These are phyloP conservation scores for Pelagophyceae sp. DNA, from an alignment of 352 stramenopile species.

Conservation along the genomic window DNA sequence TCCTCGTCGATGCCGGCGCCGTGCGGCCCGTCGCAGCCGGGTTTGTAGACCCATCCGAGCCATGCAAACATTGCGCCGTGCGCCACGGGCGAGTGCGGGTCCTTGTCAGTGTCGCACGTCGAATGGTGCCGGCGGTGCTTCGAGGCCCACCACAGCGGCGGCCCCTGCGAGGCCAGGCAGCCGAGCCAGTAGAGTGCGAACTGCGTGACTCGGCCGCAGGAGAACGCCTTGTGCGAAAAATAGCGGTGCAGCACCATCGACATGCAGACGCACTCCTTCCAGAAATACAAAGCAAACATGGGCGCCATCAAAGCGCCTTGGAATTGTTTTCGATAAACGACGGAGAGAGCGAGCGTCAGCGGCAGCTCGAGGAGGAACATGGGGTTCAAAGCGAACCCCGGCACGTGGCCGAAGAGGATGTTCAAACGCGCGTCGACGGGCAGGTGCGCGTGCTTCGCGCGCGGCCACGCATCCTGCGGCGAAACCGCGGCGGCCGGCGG, in stretches of 20 bases:
- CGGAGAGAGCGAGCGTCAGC: neutral
- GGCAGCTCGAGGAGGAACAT: constrained; percentile 4
- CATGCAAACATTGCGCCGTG: neutral
- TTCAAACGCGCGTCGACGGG: neutral
- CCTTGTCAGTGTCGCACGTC: neutral
- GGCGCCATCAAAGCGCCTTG: neutral
- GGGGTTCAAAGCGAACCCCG: neutral
- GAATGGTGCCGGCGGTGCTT: constrained; percentile 7
- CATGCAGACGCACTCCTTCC: neutral
- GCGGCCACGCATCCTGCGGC: too few relatives aligned
- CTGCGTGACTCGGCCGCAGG: neutral
- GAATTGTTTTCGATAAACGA: neutral
- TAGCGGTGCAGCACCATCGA: neutral
- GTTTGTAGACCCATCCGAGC: neutral
- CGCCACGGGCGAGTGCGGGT: constrained; percentile 4
- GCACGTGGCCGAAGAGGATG: neutral
- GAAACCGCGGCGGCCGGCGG: too few relatives aligned
- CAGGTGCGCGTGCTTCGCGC: neutral
- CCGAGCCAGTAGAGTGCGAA: constrained; percentile 1
- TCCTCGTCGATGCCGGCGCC: neutral
- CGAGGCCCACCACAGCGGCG: constrained; percentile 6
- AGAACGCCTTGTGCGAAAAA: neutral
- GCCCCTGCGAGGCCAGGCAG: neutral
- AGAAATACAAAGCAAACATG: neutral
- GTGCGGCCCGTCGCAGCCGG: neutral